phyloP scores from a whole-genome alignment of 192 early-diverging fungal genomes.

The Globomyces pollinis-pini region DNA sequence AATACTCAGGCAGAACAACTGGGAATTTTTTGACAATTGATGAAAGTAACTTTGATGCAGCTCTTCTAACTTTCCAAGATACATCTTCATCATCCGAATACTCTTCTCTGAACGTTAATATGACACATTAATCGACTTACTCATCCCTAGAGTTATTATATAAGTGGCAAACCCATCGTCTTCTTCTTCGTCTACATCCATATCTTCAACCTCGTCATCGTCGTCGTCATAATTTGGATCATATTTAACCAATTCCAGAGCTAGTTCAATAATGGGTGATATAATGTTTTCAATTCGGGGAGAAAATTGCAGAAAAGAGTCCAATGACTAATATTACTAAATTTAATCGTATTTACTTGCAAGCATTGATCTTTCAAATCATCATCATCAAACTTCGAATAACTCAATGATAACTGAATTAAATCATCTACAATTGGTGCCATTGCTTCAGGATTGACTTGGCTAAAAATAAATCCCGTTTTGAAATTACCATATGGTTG shows the following conservation, averaged over 20 bases:
- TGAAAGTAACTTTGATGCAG: slow-evolving; percentile 63
- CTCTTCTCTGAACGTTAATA: slow-evolving; percentile 40
- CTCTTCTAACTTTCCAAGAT: slow-evolving; percentile 84
- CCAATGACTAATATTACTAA: slow-evolving; percentile 1
- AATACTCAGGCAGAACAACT: slow-evolving; percentile 56
- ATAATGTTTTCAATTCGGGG: not conserved
- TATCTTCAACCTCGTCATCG: slow-evolving; percentile 56
- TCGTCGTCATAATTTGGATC: slow-evolving; percentile 81
- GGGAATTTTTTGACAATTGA: slow-evolving; percentile 62
- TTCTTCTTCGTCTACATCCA: slow-evolving; percentile 40
- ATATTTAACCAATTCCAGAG: slow-evolving; percentile 63
- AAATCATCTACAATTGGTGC: slow-evolving; percentile 48
- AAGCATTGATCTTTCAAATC: slow-evolving; percentile 77
- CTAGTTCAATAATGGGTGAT: slow-evolving; percentile 44
- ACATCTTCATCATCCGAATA: slow-evolving; percentile 88
- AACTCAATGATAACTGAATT: slow-evolving; percentile 54
- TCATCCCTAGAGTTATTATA: too few species aligned
- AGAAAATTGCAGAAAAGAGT: not conserved
- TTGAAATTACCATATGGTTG: slow-evolving; percentile 60
- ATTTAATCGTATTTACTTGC: too few species aligned
- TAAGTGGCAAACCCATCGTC: too few species aligned
- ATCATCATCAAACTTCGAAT: slow-evolving; percentile 59
- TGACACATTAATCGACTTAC: not conserved
- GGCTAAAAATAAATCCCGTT: not conserved
- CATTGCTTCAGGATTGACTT: not conserved